Evolutionary conservation across 352 stramenopile species (phyloP).

Genomic region (Globisporangium paroecandrum): DNA sequence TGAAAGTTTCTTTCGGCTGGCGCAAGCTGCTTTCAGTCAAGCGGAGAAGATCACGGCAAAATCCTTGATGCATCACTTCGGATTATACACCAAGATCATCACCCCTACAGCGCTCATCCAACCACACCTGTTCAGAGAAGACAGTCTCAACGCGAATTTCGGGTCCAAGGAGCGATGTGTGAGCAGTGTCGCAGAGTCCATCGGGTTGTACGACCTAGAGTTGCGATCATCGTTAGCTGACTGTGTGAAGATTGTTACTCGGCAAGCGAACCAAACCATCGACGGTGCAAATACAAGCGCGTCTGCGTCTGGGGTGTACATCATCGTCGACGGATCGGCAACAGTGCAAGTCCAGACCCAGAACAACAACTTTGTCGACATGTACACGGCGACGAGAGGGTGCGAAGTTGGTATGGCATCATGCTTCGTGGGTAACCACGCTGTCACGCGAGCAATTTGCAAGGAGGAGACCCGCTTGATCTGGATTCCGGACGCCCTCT

Average conservation of each 20-base stretch:
- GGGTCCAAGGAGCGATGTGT: constrained; percentile 26
- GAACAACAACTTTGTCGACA: constrained; percentile 35
- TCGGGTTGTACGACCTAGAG: constrained; percentile 45
- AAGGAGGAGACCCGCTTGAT: constrained; percentile 43
- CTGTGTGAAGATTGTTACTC: constrained; percentile 32
- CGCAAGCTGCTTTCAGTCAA: constrained; percentile 73
- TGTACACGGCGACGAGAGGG: constrained; percentile 53
- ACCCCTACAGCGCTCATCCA: constrained; percentile 30
- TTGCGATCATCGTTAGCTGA: constrained; percentile 28
- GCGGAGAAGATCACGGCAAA: constrained; percentile 81
- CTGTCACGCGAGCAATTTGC: constrained; percentile 44
- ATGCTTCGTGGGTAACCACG: constrained; percentile 61
- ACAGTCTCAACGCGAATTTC: constrained; percentile 2
- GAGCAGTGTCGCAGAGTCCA: constrained; percentile 33
- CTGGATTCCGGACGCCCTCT: constrained; percentile 51
- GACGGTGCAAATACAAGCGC: constrained; percentile 1
- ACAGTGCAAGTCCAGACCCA: constrained; percentile 46
- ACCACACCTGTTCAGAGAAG: constrained; percentile 20
- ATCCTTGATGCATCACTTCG: constrained; percentile 82
- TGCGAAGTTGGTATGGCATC: constrained; percentile 65
- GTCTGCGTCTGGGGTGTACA: constrained; percentile 33
- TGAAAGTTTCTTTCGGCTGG: constrained; percentile 69
- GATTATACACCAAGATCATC: constrained; percentile 45
- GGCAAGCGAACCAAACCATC: constrained; percentile 28
- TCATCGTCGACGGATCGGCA: constrained; percentile 57